Evolutionary conservation across 495 filamentous ascomycete genomes (phyloP), one percentile per base, ranked within the genome.

Genomic region (Trichocladium antarcticum): DNA sequence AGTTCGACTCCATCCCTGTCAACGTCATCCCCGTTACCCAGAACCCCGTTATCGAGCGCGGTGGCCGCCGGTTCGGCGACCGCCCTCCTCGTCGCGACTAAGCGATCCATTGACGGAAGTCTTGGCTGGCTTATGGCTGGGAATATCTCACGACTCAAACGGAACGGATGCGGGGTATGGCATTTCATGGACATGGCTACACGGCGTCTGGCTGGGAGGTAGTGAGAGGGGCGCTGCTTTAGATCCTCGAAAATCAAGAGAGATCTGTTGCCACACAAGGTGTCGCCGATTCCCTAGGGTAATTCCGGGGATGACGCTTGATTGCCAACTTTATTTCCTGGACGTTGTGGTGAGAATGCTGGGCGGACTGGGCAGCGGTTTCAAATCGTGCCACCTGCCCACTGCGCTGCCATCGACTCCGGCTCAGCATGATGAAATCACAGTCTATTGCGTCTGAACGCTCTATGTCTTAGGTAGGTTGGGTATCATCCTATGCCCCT

Each of bases 1-100:
- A 97, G 90, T 97, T 97, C 78, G 90, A 96, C 71, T 83, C 81
- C 55, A 89, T 97, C 69, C 86, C 89, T 62, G 88, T 95, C 83
- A 93, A 88, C 73, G 85, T 95, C 62, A 80, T 90, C 59, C 68
- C 82, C 54, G 89, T 96, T 55, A 74, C 82, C 59, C 89, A 95
- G 74, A 85, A 86, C 71, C 90, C 95, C 78, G 68, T 72, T 27
- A 70, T 75, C 62, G 87, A 93, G 76, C 82, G 86, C 54, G 83
- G 82, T 50, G 77, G 81, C 64, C 62, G 71, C 29, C 62, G 69
- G 48, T 73, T 71, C 63, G 63, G 61, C 50, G 68, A 71, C 64
- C 69, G 70, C 42, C 68, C 63, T 35, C 68, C 64, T 43, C 62
- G 62, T 52, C 68, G 59, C 68, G 70, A 65, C 67, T 72, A 68